phyloP scores from a whole-genome alignment of 179 eudicot genomes.

The Camellia oleifera region DNA sequence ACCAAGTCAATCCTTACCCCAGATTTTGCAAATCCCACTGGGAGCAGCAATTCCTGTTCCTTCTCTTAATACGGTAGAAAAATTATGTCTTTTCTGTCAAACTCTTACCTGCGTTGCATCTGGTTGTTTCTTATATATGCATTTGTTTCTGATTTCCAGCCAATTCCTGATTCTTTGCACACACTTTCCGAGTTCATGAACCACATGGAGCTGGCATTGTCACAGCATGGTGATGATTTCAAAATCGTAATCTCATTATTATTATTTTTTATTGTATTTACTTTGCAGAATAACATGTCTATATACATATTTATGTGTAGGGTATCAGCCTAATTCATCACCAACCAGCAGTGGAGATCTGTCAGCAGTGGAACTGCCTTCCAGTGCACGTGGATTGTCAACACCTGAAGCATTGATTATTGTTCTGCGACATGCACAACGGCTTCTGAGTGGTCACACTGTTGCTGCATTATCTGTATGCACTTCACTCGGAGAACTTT shows the following conservation, averaged over 20 bases:
- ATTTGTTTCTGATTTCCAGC: conserved; percentile 41
- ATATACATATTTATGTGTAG: conserved; percentile 29
- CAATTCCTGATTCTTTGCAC: conserved; percentile 85
- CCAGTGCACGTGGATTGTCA: conserved; percentile 57
- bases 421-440: conserved; percentile 69
- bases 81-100: neutral
- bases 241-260: neutral
- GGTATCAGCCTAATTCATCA: conserved; percentile 48
- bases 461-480: conserved; percentile 75
- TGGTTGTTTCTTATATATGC: neutral
- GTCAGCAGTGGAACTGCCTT: conserved; percentile 48
- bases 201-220: conserved; percentile 75
- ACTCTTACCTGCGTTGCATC: conserved; percentile 4
- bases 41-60: conserved; percentile 68
- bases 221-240: conserved; percentile 59
- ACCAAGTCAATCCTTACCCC: conserved; percentile 49
- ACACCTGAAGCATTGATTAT: conserved; percentile 66
- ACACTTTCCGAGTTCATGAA: conserved; percentile 83
- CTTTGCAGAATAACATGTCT: neutral
- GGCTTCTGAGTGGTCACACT: conserved; percentile 61
- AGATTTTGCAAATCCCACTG: conserved; percentile 34
- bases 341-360: conserved; percentile 33
- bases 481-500: neutral
- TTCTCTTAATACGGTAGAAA: conserved; percentile 55
- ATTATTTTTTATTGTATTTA: neutral